Conservation (phyloP, 768 basidiomycete genomes). For the Lepiota venenata region DNA sequence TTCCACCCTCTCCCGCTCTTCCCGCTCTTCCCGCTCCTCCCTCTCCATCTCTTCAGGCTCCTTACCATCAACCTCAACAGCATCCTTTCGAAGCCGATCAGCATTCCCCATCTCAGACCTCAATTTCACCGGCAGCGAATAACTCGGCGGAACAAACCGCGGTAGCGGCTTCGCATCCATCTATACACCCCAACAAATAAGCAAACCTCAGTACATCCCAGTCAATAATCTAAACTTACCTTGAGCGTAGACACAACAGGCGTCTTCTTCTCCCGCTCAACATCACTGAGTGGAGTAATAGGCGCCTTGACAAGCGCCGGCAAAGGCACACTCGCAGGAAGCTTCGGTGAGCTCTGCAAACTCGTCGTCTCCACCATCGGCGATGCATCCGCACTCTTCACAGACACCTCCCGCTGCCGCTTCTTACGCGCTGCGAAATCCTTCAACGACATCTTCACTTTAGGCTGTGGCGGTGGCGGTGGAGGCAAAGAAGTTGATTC, state of each 20-base stretch:
- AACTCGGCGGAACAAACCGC: background rate
- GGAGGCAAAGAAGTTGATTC: background rate
- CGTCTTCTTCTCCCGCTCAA: no score
- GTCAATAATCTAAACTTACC: no score
- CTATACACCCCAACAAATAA: background rate
- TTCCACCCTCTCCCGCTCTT: constrained; percentile 5
- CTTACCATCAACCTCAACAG: background rate
- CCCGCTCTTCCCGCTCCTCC: background rate
- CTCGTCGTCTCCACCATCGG: constrained; percentile 4
- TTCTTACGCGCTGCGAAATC: constrained; percentile 57
- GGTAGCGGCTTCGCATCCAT: background rate
- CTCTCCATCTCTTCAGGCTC: background rate
- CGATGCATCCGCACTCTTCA: constrained; percentile 12
- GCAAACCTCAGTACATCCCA: no score
- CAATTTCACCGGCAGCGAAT: constrained; percentile 2
- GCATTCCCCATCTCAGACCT: background rate
- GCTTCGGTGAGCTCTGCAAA: constrained; percentile 7
- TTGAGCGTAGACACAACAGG: no score
- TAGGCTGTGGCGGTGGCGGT: constrained; percentile 22
- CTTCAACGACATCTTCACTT: constrained; percentile 57
- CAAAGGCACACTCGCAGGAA: background rate
- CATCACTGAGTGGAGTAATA: no score
- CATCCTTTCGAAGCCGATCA: background rate
- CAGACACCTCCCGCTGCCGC: constrained; percentile 41
- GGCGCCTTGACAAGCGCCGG: no score